Percentiles rank a stretch among this genome's conserved stretches.
Conservation (phyloP, 1,284 basidiomycete species). For the Bondarzewia mesenterica region DNA sequence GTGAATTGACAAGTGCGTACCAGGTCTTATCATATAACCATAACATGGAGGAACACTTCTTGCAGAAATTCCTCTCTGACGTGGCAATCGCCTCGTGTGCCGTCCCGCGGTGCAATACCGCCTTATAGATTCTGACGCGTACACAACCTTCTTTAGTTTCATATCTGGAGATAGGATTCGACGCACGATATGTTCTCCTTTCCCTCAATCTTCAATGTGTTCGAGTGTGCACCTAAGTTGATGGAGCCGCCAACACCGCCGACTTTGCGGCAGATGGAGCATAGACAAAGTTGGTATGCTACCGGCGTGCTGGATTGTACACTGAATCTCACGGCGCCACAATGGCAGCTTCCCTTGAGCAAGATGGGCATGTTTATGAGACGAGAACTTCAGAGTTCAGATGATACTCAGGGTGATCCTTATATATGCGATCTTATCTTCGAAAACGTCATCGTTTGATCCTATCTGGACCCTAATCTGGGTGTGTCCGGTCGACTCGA, state of each 20-base stretch:
- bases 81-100: conserved; percentile 33
- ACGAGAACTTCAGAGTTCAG: too few relatives aligned
- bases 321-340: conserved; percentile 46
- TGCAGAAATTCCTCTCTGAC: conserved; percentile 53
- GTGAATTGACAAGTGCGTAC: conserved; percentile 22
- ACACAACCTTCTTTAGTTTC: neutral
- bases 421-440: neutral
- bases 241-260: conserved; percentile 52
- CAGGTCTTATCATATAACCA: conserved; percentile 49
- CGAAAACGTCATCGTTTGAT: too few relatives aligned
- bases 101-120: conserved; percentile 45
- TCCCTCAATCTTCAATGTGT: conserved; percentile 42
- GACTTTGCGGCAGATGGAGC: conserved; percentile 59
- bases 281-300: conserved; percentile 54
- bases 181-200: conserved; percentile 41
- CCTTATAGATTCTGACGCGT: conserved; percentile 40
- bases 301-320: conserved; percentile 47
- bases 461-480: too few relatives aligned
- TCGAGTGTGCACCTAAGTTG: conserved; percentile 43
- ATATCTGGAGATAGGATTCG: neutral
- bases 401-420: too few relatives aligned
- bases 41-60: conserved; percentile 50
- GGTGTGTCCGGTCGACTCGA: too few relatives aligned
- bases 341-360: conserved; percentile 53
- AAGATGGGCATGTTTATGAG: conserved; percentile 38